Evolutionary conservation across 306 rosid species (phyloP).

Genomic region (Carpinus fangiana): DNA sequence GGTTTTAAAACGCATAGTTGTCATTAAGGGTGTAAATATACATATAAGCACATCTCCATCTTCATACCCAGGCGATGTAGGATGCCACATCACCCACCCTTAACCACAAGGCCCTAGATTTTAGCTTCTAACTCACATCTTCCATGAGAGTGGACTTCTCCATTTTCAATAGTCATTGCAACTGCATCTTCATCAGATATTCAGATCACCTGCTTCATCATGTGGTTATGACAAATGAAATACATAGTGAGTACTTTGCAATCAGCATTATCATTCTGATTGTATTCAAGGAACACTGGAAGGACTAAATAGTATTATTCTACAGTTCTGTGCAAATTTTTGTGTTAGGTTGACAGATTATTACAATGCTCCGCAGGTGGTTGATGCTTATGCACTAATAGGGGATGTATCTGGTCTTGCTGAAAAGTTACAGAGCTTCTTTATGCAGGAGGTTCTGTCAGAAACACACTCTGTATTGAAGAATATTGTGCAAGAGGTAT

Average conservation of each 20-base stretch:
- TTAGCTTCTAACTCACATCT: no score
- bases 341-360: slow-evolving; percentile 33
- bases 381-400: slow-evolving; percentile 95
- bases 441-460: slow-evolving; percentile 98
- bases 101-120: no score
- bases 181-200: background rate
- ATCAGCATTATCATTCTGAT: background rate
- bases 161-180: slow-evolving; percentile 6
- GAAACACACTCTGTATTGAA: slow-evolving; percentile 84
- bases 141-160: no score
- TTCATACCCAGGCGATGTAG: no score
- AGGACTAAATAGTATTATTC: background rate
- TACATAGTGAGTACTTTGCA: background rate
- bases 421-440: slow-evolving; percentile 98
- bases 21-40: no score
- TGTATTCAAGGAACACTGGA: background rate
- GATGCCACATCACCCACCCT: no score
- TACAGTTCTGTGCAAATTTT: slow-evolving; percentile 22
- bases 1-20: no score
- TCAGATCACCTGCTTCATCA: background rate
- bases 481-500: slow-evolving; percentile 76
- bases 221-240: no score
- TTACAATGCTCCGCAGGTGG: slow-evolving; percentile 56
- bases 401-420: slow-evolving; percentile 96
- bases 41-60: no score